phyloP scores from a whole-genome alignment of 2,329 filamentous ascomycete genomes.

The Phaeosphaeriaceae sp. region DNA sequence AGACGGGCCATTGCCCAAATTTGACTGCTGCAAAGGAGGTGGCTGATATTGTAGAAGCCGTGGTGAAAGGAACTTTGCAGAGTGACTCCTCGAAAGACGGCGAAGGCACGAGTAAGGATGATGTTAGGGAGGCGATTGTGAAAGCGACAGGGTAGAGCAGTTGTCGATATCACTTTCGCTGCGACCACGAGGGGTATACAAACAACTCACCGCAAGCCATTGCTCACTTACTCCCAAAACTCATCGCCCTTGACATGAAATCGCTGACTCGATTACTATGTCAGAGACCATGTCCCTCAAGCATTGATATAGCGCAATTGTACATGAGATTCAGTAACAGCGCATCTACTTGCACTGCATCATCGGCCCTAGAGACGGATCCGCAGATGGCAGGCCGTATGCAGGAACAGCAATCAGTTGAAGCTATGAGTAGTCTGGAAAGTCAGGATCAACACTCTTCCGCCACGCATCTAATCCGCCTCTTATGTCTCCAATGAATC shows the following conservation, averaged over 20 bases:
- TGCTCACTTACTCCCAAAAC: no score
- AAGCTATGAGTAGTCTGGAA: constrained; percentile 60
- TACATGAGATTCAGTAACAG: no score
- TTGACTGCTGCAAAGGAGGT: constrained; percentile 9
- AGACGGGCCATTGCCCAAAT: constrained; percentile 18
- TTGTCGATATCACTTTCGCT: neutral
- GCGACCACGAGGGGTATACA: no score
- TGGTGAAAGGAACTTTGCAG: constrained; percentile 1
- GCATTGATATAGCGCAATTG: no score
- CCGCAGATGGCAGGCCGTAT: neutral
- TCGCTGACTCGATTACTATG: no score
- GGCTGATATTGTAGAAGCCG: constrained; percentile 5
- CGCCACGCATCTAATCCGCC: constrained; percentile 79
- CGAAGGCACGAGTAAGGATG: neutral
- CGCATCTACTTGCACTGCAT: neutral
- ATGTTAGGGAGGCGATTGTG: neutral
- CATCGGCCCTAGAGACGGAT: neutral
- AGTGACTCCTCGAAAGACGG: neutral
- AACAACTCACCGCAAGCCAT: no score
- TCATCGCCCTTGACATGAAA: no score
- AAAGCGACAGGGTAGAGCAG: neutral
- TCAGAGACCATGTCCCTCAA: no score
- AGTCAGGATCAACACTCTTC: constrained; percentile 66
- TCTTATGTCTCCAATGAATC: constrained; percentile 72
- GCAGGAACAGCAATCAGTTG: neutral